These are phyloP conservation scores for Russula earlei DNA, from an alignment of 768 basidiomycete species.

Conservation along the genomic window DNA sequence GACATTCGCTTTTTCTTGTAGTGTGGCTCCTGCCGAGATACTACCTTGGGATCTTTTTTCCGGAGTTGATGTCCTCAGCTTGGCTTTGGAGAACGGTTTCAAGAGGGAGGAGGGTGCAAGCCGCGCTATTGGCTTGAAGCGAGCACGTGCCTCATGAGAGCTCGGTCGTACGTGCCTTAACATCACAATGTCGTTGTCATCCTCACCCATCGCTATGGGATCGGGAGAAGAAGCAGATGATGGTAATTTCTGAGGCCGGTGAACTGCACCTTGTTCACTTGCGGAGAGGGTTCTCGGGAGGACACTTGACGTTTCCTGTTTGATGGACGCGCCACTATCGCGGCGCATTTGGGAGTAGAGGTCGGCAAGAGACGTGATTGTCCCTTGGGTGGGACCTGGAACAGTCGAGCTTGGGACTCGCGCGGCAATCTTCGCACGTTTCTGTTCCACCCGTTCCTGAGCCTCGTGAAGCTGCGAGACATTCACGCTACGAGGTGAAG, in stretches of 20 bases:
- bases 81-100: background rate
- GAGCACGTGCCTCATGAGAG: background rate
- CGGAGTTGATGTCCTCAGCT: background rate
- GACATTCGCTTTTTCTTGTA: background rate
- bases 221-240: slow-evolving; percentile 7
- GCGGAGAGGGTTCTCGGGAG: background rate
- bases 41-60: background rate
- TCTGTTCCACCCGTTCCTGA: slow-evolving; percentile 9
- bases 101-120: background rate
- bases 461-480: background rate
- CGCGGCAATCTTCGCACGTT: slow-evolving; percentile 11
- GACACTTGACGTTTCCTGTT: background rate
- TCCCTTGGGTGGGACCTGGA: background rate
- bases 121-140: background rate
- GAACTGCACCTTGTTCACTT: background rate
- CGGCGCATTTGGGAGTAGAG: slow-evolving; percentile 11
- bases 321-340: background rate
- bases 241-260: background rate
- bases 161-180: slow-evolving; percentile 6
- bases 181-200: slow-evolving; percentile 3
- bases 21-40: background rate
- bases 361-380: slow-evolving; percentile 7
- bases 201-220: slow-evolving; percentile 5
- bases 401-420: slow-evolving; percentile 7
- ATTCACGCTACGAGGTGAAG: background rate